Percentiles rank a stretch among this genome's conserved stretches.
Evolutionary conservation across 192 early-diverging fungal species (phyloP).

Genomic region (Linderina pennispora): DNA sequence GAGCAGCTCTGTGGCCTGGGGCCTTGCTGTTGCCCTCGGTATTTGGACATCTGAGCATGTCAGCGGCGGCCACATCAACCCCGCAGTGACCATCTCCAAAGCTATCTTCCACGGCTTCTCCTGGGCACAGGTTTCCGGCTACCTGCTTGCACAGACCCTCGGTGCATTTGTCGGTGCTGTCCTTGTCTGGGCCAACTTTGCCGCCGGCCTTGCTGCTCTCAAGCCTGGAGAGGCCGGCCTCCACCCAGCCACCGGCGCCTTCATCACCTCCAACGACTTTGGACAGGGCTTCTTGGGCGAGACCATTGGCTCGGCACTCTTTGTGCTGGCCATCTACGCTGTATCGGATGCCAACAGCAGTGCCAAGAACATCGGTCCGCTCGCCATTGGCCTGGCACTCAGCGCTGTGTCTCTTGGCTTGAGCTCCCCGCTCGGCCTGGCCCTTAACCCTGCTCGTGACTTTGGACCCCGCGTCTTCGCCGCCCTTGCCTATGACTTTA

Average conservation of each 20-base stretch:
- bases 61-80: slow-evolving; percentile 47
- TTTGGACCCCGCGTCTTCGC: slow-evolving; percentile 68
- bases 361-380: slow-evolving; percentile 37
- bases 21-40: slow-evolving; percentile 21
- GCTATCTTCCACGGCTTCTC: slow-evolving; percentile 38
- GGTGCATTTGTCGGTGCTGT: slow-evolving; percentile 45
- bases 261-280: slow-evolving; percentile 17
- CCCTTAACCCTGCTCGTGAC: slow-evolving; percentile 69
- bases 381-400: slow-evolving; percentile 53
- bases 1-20: slow-evolving; percentile 36
- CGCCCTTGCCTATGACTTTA: slow-evolving; percentile 52
- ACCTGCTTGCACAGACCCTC: slow-evolving; percentile 40
- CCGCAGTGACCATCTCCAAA: slow-evolving; percentile 39
- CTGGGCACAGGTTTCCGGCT: slow-evolving; percentile 21
- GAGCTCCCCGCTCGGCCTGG: slow-evolving; percentile 50
- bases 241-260: slow-evolving; percentile 26
- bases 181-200: slow-evolving; percentile 36
- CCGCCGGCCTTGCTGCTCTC: slow-evolving; percentile 12
- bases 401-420: slow-evolving; percentile 47
- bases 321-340: slow-evolving; percentile 53
- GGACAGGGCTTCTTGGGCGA: slow-evolving; percentile 41
- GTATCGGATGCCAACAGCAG: slow-evolving; percentile 50
- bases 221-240: slow-evolving; percentile 18
- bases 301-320: slow-evolving; percentile 52
- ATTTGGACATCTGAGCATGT: slow-evolving; percentile 28